Conservation (phyloP, 192 early-diverging fungal genomes). For the Anaeromyces robustus region DNA sequence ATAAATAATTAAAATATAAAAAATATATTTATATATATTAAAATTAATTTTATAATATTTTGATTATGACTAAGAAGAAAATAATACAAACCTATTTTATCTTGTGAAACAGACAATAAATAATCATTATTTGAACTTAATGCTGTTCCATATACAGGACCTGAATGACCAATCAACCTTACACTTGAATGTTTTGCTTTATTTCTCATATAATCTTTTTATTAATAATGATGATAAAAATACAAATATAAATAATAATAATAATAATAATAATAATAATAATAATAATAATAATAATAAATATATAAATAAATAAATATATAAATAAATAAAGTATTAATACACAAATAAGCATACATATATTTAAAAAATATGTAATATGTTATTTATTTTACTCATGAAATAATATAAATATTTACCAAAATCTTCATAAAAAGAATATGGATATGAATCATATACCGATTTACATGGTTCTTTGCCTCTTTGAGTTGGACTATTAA, state of each 20-base stretch:
- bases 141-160: conserved; percentile 72
- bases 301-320: no score
- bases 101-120: conserved; percentile 75
- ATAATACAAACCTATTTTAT: conserved; percentile 58
- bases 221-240: no score
- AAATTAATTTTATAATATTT: no score
- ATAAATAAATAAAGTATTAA: no score
- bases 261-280: no score
- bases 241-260: no score
- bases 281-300: no score
- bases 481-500: background rate
- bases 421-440: background rate
- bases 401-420: background rate
- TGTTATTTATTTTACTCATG: background rate
- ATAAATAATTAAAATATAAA: no score
- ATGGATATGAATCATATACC: background rate
- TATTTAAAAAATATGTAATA: no score
- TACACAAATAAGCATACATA: no score
- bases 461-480: background rate
- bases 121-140: conserved; percentile 74
- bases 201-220: conserved; percentile 34
- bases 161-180: conserved; percentile 76
- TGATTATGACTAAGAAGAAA: no score
- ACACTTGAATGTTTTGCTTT: conserved; percentile 29
- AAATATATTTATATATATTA: background rate